Evolutionary conservation across 768 basidiomycete species (phyloP).

Genomic region (Lactarius sanguifluus): DNA sequence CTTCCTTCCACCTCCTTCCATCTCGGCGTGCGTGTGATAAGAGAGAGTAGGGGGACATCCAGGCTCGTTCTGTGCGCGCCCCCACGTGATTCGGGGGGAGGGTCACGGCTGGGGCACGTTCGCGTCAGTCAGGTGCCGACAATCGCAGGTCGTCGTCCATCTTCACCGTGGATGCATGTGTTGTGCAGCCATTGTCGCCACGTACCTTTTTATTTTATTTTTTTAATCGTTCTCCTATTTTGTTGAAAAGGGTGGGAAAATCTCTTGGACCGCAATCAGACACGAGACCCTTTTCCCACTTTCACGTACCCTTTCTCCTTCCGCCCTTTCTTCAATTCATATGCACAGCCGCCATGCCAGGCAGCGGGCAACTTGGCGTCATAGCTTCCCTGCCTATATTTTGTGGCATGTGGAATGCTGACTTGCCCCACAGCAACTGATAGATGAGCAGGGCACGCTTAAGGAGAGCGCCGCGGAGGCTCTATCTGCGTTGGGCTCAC

Average conservation of each 20-base stretch:
- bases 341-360: background rate
- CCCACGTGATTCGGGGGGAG: slow-evolving; percentile 26
- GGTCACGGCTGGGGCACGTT: slow-evolving; percentile 32
- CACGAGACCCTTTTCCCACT: background rate
- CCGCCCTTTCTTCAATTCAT: background rate
- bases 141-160: background rate
- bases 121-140: slow-evolving; percentile 28
- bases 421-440: slow-evolving; percentile 22
- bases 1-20: background rate
- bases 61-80: slow-evolving; percentile 6
- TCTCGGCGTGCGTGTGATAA: background rate
- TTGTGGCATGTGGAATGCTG: slow-evolving; percentile 16
- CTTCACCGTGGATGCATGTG: background rate
- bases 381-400: slow-evolving; percentile 15
- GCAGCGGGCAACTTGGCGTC: background rate
- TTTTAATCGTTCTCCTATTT: background rate
- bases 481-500: slow-evolving; percentile 35
- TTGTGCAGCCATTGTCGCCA: background rate
- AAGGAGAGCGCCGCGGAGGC: slow-evolving; percentile 36
- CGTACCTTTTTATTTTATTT: background rate
- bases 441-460: slow-evolving; percentile 30
- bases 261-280: background rate
- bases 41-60: background rate
- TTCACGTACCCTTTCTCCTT: background rate
- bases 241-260: slow-evolving; percentile 25